phyloP scores from a whole-genome alignment of 202 grass and related monocot genomes.

The Setaria italica region DNA sequence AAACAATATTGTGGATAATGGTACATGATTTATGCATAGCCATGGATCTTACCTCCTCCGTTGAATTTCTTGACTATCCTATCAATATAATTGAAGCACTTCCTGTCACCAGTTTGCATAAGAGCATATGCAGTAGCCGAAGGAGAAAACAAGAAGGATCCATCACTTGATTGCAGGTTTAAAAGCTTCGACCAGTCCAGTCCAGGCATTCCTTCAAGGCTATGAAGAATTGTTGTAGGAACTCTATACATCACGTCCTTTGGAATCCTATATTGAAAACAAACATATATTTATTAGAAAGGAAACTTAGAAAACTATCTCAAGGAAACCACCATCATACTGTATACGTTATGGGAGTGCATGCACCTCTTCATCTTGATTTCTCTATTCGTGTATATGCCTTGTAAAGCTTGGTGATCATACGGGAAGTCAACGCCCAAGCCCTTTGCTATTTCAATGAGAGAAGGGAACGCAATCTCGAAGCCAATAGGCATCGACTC shows the following conservation, averaged over 20 bases:
- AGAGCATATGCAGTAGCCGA: conserved; percentile 77
- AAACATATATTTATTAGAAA: no score
- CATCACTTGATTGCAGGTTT: conserved; percentile 64
- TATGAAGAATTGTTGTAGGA: conserved; percentile 81
- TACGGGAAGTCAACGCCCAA: conserved; percentile 64
- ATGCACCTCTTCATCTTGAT: conserved; percentile 75
- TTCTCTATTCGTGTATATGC: conserved; percentile 59
- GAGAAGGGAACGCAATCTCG: conserved; percentile 86
- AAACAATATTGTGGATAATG: no score
- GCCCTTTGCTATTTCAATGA: conserved; percentile 61
- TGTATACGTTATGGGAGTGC: no score
- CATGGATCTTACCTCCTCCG: conserved; percentile 61
- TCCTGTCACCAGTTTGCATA: conserved; percentile 67
- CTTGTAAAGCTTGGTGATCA: conserved; percentile 54
- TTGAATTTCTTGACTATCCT: conserved; percentile 56
- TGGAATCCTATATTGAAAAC: conserved; percentile 58
- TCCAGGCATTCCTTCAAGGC: conserved; percentile 73
- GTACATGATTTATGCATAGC: no score
- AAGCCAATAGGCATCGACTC: conserved; percentile 89
- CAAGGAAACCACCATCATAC: no score
- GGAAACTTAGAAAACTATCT: no score
- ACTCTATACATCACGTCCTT: conserved; percentile 73
- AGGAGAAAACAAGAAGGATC: conserved; percentile 81
- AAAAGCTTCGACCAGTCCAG: conserved; percentile 77
- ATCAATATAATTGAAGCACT: conserved; percentile 69